phyloP scores from a whole-genome alignment of 495 filamentous ascomycete species.

The Penicillium macrosclerotiorum region DNA sequence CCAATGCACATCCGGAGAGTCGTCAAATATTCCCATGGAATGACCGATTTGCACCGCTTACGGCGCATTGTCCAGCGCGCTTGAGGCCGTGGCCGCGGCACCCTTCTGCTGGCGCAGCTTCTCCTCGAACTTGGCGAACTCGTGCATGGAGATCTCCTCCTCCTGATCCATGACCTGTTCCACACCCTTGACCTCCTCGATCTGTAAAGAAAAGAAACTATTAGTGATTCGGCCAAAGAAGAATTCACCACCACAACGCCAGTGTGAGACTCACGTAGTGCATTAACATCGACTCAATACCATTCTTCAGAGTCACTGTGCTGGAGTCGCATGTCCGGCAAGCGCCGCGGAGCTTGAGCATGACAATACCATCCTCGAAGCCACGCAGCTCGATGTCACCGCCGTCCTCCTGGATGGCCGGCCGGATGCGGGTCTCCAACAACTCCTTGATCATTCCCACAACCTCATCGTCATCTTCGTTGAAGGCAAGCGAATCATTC shows the following conservation, averaged over 20 bases:
- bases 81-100: conserved; percentile 53
- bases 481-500: conserved; percentile 68
- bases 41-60: conserved; percentile 21
- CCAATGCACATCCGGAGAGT: background rate
- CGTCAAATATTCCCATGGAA: background rate
- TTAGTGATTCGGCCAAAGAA: conserved; percentile 19
- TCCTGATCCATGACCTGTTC: conserved; percentile 88
- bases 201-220: conserved; percentile 48
- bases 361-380: conserved; percentile 81
- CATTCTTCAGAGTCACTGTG: conserved; percentile 92
- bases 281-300: conserved; percentile 98
- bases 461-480: conserved; percentile 88
- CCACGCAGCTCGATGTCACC: conserved; percentile 94
- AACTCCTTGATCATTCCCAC: conserved; percentile 98
- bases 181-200: conserved; percentile 93
- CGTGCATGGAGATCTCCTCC: conserved; percentile 83
- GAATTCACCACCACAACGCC: too few relatives aligned
- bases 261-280: conserved; percentile 61
- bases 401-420: conserved; percentile 95
- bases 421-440: conserved; percentile 91
- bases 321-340: conserved; percentile 95
- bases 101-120: conserved; percentile 79
- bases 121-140: conserved; percentile 96
- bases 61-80: conserved; percentile 59
- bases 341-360: conserved; percentile 85